Conservation (phyloP, 768 basidiomycete genomes). For the Dioszegia hungarica region DNA sequence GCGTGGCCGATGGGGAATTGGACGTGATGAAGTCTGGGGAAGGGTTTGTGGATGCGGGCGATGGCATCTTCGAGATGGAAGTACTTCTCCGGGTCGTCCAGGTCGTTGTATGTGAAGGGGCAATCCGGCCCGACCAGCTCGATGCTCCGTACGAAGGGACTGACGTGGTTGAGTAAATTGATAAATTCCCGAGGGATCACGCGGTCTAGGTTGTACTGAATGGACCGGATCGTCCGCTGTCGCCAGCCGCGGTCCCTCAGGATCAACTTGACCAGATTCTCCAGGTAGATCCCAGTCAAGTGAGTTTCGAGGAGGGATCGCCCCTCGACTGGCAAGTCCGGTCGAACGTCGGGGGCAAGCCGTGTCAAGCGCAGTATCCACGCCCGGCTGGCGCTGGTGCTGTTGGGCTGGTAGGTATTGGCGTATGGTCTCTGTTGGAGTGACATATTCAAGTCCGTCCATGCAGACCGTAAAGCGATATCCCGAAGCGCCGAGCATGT, state of each 20-base stretch:
- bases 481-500: background rate
- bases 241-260: background rate
- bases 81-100: background rate
- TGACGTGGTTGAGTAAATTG: background rate
- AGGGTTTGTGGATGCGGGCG: background rate
- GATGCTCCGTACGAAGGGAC: background rate
- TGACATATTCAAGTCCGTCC: slow-evolving; percentile 6
- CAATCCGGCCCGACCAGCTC: slow-evolving; percentile 7
- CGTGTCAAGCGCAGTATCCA: too few species aligned
- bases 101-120: background rate
- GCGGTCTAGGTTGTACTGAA: slow-evolving; percentile 11
- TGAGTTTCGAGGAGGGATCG: too few species aligned
- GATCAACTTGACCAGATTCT: too few species aligned
- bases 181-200: background rate
- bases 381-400: too few species aligned
- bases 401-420: too few species aligned
- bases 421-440: too few species aligned
- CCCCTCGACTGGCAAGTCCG: too few species aligned
- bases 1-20: slow-evolving; percentile 4
- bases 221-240: background rate
- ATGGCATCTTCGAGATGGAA: background rate
- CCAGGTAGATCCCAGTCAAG: too few species aligned
- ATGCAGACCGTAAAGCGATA: background rate
- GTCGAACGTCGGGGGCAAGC: too few species aligned
- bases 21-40: slow-evolving; percentile 9